These are phyloP conservation scores for Macrolepiota albuminosa DNA, from an alignment of 768 basidiomycete species.

Conservation along the genomic window DNA sequence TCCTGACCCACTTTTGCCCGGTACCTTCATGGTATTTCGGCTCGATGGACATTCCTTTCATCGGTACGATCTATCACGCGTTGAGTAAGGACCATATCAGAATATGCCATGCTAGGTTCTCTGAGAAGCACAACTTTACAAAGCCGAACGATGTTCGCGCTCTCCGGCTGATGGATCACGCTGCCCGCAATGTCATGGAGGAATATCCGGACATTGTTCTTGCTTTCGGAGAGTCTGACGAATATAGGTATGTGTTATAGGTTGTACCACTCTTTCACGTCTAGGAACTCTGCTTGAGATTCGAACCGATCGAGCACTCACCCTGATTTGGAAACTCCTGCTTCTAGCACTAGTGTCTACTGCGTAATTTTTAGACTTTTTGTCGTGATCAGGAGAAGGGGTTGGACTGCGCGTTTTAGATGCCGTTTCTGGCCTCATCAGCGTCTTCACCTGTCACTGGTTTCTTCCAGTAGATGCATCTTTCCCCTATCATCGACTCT, in stretches of 20 bases:
- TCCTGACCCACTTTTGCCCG: slow-evolving; percentile 79
- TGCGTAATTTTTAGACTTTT: background rate
- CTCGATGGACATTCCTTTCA: slow-evolving; percentile 95
- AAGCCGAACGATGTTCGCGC: slow-evolving; percentile 94
- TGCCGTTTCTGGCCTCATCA: no score
- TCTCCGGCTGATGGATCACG: slow-evolving; percentile 86
- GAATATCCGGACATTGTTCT: slow-evolving; percentile 80
- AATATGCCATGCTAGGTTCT: slow-evolving; percentile 52
- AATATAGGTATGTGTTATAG: slow-evolving; percentile 67
- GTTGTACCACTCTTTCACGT: background rate
- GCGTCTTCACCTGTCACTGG: background rate
- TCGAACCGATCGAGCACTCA: background rate
- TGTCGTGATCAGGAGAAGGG: background rate
- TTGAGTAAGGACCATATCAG: background rate
- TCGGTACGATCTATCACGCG: slow-evolving; percentile 43
- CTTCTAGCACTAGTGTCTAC: background rate
- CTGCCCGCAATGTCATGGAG: slow-evolving; percentile 77
- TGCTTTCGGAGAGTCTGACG: slow-evolving; percentile 95
- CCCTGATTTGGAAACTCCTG: background rate
- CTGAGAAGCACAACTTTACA: slow-evolving; percentile 72
- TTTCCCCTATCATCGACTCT: no score
- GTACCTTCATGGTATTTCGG: slow-evolving; percentile 79
- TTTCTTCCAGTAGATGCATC: background rate
- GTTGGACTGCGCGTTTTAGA: background rate
- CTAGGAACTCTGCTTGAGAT: background rate